Base-by-base conservation (phyloP, 371 early-diverging fungal genomes). In the Mortierella sp. region DNA sequence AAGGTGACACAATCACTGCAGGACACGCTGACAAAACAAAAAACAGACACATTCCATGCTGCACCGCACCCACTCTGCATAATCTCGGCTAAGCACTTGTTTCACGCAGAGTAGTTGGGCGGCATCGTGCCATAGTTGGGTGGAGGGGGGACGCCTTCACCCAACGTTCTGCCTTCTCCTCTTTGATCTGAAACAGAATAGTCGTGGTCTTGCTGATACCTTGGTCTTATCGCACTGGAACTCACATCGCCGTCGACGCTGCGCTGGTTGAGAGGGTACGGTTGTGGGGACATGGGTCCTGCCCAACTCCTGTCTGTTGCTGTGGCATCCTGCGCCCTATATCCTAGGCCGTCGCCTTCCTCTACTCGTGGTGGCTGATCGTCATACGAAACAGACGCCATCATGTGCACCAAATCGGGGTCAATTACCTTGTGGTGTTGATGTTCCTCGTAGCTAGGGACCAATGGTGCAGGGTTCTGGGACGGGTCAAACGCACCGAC, bases 391-490 rank as follows among this genome's bases (percentile, higher is more conserved):
- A 43, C 37, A 9, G 41, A 39, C 3, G 46, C 24, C 13, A 25
- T n/a, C 48, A 61, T 45, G 16, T 55, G 34, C 17, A 71, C 37
- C 9, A 51, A 25, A 12, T 65, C 65, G 10, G 74, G 74, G 8
- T 74, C 63, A 2, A 74, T 27, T 4, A 49, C 58, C 13, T 50
- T 50, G 19, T 74, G 63, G 29, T 56, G 63, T 21, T 60, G 60
- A 46, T 74, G 74, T 31, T 74, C 74, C 4, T 37, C 63, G 44
- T 74, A 74, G 34, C 63, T 67, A 0, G 74, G 74, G 16, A 74
- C 67, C 52, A 67, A 58, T 1, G 73, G 63, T n/a, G 40, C 60
- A 3, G 74, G 60, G 29, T 60, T 60, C 25, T 44, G 62, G 0
- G 47, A 28, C 12, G 24, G 55, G 12, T 54, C 60, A 54, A 44